These are phyloP conservation scores for Stromatinia cepivora DNA, from an alignment of 2,329 filamentous ascomycete genomes.

Conservation along the genomic window DNA sequence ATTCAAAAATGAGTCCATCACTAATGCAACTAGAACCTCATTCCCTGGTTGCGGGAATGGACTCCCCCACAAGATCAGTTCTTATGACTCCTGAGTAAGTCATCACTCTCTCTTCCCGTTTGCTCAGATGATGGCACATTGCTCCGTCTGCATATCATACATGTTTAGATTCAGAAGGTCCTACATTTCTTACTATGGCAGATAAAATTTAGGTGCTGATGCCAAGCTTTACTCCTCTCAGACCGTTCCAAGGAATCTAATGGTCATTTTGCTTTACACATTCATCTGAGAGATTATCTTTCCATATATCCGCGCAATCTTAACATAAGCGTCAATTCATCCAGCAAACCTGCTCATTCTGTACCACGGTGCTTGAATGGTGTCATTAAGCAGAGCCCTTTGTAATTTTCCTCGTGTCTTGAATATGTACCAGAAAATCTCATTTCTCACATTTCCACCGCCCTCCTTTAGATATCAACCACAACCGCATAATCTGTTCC, in stretches of 20 bases:
- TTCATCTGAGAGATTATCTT: neutral
- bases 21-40: neutral
- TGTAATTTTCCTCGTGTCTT: neutral
- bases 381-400: neutral
- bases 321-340: no score
- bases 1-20: fast-evolving
- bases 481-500: neutral
- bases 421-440: no score
- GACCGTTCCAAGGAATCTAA: no score
- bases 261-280: no score
- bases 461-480: no score
- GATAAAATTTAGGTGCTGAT: neutral
- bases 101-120: neutral
- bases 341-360: no score
- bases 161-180: neutral
- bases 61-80: neutral
- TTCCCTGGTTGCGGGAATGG: neutral
- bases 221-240: neutral
- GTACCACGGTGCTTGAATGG: no score
- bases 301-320: neutral
- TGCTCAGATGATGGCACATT: neutral
- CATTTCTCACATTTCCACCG: no score
- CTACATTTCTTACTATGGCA: neutral
- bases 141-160: neutral
- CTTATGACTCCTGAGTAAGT: constrained; percentile 15